These are phyloP conservation scores for Tolypocladium pustulatum DNA, from an alignment of 2,329 filamentous ascomycete genomes.

Conservation along the genomic window DNA sequence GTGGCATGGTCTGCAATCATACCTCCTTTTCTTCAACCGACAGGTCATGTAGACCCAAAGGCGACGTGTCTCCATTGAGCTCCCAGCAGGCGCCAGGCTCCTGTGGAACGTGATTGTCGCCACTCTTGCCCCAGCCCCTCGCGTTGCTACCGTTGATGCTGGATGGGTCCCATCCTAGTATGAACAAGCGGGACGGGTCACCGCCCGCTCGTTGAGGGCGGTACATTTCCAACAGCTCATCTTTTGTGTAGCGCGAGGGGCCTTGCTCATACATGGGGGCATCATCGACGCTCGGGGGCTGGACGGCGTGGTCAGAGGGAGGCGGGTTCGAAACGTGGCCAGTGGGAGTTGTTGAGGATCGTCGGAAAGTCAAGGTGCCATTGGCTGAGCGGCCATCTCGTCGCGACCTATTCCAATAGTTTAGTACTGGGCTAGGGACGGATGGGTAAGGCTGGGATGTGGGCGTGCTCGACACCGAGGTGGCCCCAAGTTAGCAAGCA, in stretches of 20 bases:
- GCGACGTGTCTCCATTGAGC: slow-evolving; percentile 54
- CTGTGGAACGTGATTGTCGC: slow-evolving; percentile 61
- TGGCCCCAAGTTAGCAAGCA: not conserved
- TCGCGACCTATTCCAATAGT: slow-evolving; percentile 36
- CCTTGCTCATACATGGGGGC: slow-evolving; percentile 21
- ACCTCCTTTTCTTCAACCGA: slow-evolving; percentile 50
- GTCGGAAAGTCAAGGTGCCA: slow-evolving; percentile 54
- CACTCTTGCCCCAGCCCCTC: slow-evolving; percentile 66
- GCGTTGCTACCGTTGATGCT: slow-evolving; percentile 52
- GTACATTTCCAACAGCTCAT: slow-evolving; percentile 69
- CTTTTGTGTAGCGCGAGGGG: slow-evolving; percentile 61
- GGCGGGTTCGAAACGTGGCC: slow-evolving; percentile 27
- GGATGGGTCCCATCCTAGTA: slow-evolving; percentile 70
- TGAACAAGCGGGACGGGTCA: slow-evolving; percentile 54
- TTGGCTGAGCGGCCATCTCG: slow-evolving; percentile 48
- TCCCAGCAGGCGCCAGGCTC: slow-evolving; percentile 95
- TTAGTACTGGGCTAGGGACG: not conserved
- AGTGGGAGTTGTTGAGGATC: slow-evolving; percentile 48
- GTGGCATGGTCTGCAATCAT: slow-evolving; percentile 6
- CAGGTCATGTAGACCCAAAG: slow-evolving; percentile 65
- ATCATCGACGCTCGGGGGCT: slow-evolving; percentile 23
- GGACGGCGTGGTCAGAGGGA: slow-evolving; percentile 26
- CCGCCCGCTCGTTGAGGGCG: slow-evolving; percentile 38
- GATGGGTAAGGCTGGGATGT: not conserved
- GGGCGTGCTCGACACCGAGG: not conserved